phyloP scores from a whole-genome alignment of 257 asterid species.

The Primulina eburnea region DNA sequence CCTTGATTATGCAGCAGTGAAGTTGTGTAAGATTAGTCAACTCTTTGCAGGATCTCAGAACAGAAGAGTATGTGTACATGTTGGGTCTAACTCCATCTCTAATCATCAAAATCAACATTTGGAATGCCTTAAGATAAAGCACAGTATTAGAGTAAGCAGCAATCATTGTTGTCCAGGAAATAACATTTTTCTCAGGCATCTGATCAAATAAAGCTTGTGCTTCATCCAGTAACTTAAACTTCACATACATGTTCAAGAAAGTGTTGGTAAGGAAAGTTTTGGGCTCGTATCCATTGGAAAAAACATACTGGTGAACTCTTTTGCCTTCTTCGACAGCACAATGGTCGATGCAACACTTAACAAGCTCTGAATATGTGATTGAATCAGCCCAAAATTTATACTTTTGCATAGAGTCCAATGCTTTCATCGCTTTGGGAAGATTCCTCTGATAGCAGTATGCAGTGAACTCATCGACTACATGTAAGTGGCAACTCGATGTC shows the following conservation, averaged over 20 bases:
- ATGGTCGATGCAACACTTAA: slow-evolving; percentile 70
- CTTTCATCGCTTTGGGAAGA: slow-evolving; percentile 62
- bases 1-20: slow-evolving; percentile 69
- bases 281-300: slow-evolving; percentile 71
- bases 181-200: slow-evolving; percentile 63
- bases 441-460: slow-evolving; percentile 54
- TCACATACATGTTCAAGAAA: slow-evolving; percentile 74
- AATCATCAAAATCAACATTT: slow-evolving; percentile 65
- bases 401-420: slow-evolving; percentile 60
- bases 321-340: slow-evolving; percentile 59
- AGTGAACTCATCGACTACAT: slow-evolving; percentile 46
- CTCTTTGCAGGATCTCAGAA: slow-evolving; percentile 73
- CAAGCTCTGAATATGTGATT: slow-evolving; percentile 67
- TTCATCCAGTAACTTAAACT: slow-evolving; percentile 59
- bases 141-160: slow-evolving; percentile 52
- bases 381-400: slow-evolving; percentile 60
- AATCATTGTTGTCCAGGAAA: slow-evolving; percentile 81
- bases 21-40: slow-evolving; percentile 45
- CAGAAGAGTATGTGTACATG: slow-evolving; percentile 85
- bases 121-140: slow-evolving; percentile 48
- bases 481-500: slow-evolving; percentile 17
- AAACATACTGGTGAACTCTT: slow-evolving; percentile 58
- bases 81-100: slow-evolving; percentile 78
- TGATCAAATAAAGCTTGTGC: slow-evolving; percentile 64
- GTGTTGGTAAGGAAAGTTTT: slow-evolving; percentile 68